Conservation (phyloP, 1,284 basidiomycete species). For the Inonotus obliquus region DNA sequence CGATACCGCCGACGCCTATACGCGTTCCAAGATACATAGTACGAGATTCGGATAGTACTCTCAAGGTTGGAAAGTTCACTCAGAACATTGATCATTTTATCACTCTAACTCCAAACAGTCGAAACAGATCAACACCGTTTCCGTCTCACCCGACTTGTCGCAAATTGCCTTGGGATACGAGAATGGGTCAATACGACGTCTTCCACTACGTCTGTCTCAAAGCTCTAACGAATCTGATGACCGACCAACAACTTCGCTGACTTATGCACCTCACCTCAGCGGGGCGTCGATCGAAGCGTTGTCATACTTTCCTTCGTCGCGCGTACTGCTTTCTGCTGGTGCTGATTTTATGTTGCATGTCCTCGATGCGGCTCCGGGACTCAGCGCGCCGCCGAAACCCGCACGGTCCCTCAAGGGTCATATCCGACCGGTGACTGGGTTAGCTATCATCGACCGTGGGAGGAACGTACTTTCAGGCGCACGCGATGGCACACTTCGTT, state of each 20-base stretch:
- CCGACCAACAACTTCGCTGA: neutral
- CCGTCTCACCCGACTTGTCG: conserved; percentile 50
- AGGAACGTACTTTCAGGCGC: conserved; percentile 58
- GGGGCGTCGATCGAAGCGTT: conserved; percentile 48
- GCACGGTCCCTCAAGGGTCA: conserved; percentile 68
- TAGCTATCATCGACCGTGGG: conserved; percentile 59
- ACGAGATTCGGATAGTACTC: conserved; percentile 37
- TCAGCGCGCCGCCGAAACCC: conserved; percentile 29
- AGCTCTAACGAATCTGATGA: neutral
- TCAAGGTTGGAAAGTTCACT: conserved; percentile 29
- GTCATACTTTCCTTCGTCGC: conserved; percentile 59
- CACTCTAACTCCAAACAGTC: conserved; percentile 32
- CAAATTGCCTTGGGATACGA: conserved; percentile 55
- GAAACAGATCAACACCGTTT: conserved; percentile 58
- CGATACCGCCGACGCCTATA: conserved; percentile 42
- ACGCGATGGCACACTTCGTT: conserved; percentile 63
- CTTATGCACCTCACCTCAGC: conserved; percentile 40
- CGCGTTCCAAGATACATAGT: conserved; percentile 42
- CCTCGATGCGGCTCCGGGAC: conserved; percentile 47
- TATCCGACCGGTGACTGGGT: conserved; percentile 54
- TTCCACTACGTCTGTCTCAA: neutral
- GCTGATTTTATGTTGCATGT: conserved; percentile 60
- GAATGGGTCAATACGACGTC: conserved; percentile 14
- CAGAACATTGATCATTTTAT: conserved; percentile 1
- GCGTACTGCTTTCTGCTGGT: conserved; percentile 57